A percentile compares a stretch with the other conserved stretches of the same genome.
These are phyloP conservation scores for Tarenaya hassleriana DNA, from an alignment of 345 rosid genomes.

Conservation along the genomic window DNA sequence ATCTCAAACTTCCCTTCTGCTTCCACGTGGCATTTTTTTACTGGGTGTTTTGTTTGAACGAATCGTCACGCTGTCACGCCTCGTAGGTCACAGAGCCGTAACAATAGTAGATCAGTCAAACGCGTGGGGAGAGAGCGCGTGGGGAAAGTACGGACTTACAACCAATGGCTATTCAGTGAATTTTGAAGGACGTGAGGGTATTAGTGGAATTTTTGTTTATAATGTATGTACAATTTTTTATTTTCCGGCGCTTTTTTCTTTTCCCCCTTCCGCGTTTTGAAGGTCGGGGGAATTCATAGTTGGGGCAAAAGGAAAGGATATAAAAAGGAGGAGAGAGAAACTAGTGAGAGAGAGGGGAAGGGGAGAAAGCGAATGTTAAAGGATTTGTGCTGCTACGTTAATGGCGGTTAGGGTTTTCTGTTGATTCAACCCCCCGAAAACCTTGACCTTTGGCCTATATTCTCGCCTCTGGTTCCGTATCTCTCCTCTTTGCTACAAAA, in stretches of 20 bases:
- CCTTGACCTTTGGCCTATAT: slow-evolving; percentile 30
- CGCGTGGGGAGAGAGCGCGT: slow-evolving; percentile 18
- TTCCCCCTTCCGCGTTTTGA: slow-evolving; percentile 20
- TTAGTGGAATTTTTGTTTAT: slow-evolving; percentile 1
- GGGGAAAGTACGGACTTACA: neutral
- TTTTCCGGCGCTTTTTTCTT: neutral
- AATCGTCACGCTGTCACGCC: slow-evolving; percentile 9
- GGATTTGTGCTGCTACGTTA: slow-evolving; percentile 22
- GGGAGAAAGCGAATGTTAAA: slow-evolving; percentile 24
- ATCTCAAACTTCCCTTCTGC: neutral
- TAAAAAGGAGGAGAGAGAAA: slow-evolving; percentile 2
- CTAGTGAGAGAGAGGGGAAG: slow-evolving; percentile 22
- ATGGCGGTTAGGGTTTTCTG: slow-evolving; percentile 22
- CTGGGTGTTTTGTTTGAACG: slow-evolving; percentile 5
- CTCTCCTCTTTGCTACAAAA: slow-evolving; percentile 29
- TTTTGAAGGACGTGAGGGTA: slow-evolving; percentile 6
- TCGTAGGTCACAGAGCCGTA: slow-evolving; percentile 25
- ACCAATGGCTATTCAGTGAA: slow-evolving; percentile 6
- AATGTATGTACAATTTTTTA: slow-evolving; percentile 22
- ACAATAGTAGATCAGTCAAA: neutral
- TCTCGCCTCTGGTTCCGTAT: slow-evolving; percentile 9
- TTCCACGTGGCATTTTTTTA: slow-evolving; percentile 9
- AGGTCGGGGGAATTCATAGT: slow-evolving; percentile 18
- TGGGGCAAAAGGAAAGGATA: neutral
- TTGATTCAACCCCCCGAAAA: slow-evolving; percentile 22